Base-by-base conservation (phyloP, 2,329 filamentous ascomycete genomes). In the Conoideocrella luteorostrata region DNA sequence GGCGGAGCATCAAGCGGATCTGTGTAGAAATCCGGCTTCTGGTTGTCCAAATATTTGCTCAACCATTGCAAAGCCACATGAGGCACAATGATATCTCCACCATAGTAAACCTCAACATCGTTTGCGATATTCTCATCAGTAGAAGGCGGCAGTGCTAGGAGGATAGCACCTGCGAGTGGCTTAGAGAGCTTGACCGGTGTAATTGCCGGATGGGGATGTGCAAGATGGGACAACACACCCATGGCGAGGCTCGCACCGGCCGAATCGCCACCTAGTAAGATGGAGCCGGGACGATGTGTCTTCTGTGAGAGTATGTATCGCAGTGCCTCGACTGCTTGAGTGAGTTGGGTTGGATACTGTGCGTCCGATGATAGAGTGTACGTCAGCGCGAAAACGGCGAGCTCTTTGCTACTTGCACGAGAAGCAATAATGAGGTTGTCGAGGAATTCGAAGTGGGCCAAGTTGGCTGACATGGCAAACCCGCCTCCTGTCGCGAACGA, bases 221-320 rank as follows among this genome's bases (percentile, higher is more conserved):
- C 43, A 13, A 50, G 39, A 38, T 50, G 50, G 10, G 50, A 52
- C n/a, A 52, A 44, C 20, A 52, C 50, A 41, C 46, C 50, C 9
- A 47, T 9, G 18, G 37, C 46, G 10, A 52, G 42, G 24, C 50
- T 51, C 7, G 41, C 50, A 30, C 50, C 50, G 1, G 50, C 50
- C 1, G 50, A 52, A 39, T 52, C 49, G 30, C 50, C 49, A 32
- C 47, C 48, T 12, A 52, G 42, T 4, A 52, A 22, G 5, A 50
- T 43, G 7, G 38, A 23, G 4, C 20, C 17, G 6, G 50, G 41
- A 2, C 38, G 26, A n/a, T 34, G 46, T 13, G 34, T 20, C 3
- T 38, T 45, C 9, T 44, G 24, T 10, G 23, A 30, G 29, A 52
- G 13, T 2, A 52, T 37, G 26, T 49, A 44, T 11, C 49, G 47